A percentile compares a stretch with the other conserved stretches of the same genome.
These are phyloP conservation scores for Pseudocercospora cruenta DNA, from an alignment of 2,329 filamentous ascomycete species.

Conservation along the genomic window DNA sequence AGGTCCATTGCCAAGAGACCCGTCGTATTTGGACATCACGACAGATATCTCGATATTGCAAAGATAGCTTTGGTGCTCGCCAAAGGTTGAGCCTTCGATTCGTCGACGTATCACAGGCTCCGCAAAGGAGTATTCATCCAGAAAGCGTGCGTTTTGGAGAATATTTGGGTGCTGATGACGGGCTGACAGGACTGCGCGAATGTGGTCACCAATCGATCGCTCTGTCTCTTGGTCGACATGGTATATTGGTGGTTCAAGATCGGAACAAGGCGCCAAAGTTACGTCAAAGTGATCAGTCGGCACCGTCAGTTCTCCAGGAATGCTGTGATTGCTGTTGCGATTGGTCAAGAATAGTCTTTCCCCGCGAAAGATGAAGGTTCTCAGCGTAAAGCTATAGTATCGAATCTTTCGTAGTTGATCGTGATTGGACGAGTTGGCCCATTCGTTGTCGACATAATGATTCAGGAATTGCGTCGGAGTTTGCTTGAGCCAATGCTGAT, in stretches of 20 bases:
- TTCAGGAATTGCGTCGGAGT: conserved; percentile 12
- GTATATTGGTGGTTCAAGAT: conserved; percentile 4
- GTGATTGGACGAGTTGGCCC: neutral
- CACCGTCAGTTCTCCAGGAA: conserved; percentile 12
- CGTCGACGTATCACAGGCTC: conserved; percentile 13
- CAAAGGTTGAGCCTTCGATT: conserved; percentile 11
- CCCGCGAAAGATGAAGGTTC: conserved; percentile 16
- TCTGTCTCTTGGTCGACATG: conserved; percentile 13
- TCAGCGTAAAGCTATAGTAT: conserved; percentile 17
- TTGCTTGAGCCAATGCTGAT: conserved; percentile 15
- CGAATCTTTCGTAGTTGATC: conserved; percentile 12
- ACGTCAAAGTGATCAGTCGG: conserved; percentile 19
- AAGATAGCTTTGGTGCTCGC: conserved; percentile 9
- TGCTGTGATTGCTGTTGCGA: conserved; percentile 8
- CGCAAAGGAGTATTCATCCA: conserved; percentile 14
- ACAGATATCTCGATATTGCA: conserved; percentile 16
- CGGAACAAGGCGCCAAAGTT: neutral
- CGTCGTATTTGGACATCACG: conserved; percentile 19
- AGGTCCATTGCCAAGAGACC: conserved; percentile 15
- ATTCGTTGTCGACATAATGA: conserved; percentile 12
- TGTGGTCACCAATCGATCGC: conserved; percentile 10
- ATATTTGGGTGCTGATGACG: conserved; percentile 17
- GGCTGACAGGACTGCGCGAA: conserved; percentile 13
- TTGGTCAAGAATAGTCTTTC: conserved; percentile 18
- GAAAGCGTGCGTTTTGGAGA: conserved; percentile 14